Evolutionary conservation across 257 asterid species (phyloP), one percentile per base, ranked within the genome.

Genomic region (Jasminum sambac): DNA sequence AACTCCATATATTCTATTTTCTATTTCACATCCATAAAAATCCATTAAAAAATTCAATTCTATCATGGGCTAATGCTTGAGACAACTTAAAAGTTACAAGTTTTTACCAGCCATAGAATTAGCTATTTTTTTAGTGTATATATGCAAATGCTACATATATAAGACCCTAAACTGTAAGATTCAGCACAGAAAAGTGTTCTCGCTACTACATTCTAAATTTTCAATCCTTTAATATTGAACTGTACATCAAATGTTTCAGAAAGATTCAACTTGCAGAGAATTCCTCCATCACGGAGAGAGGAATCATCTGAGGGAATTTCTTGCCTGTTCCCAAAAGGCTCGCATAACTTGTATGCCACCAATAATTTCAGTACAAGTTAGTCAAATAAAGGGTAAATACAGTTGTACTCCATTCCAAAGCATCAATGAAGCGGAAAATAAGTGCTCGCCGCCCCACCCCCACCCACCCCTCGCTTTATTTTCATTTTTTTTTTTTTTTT

Each of bases 261-360:
- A 58, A 76, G 71, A 60, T 37, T 48, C 65, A 80, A 66, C 69
- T 62, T 60, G 17, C 43, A 36, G 39, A 67, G 46, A 30, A 39
- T 19, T 48, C 24, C 24, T 50, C 30, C 3, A 64, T 86, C 64
- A 89, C 96, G 8, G 89, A 59, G 74, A 89, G 95, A 61, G 96
- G 92, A 78, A 89, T 83, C 8, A 89, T 86, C 76, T 78, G 87
- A 36, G 92, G 80, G 52, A 84, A 87, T 55, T 78, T 83, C 71
- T 82, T 90, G 88, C 83, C 84, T 16, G 91, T 85, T 48, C 88
- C 92, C 66, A 90, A 79, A 66, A 84, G 77, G 79, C 82, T 82
- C 23, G 87, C 96, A 16, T 84, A 87, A 39, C 82, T 80, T 16
- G 88, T 88, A 59, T 86, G 81, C 95, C 96, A 90, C 71, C 96